Conservation (phyloP, 1,284 basidiomycete species). For the Apiotrichum akiyoshidainum region DNA sequence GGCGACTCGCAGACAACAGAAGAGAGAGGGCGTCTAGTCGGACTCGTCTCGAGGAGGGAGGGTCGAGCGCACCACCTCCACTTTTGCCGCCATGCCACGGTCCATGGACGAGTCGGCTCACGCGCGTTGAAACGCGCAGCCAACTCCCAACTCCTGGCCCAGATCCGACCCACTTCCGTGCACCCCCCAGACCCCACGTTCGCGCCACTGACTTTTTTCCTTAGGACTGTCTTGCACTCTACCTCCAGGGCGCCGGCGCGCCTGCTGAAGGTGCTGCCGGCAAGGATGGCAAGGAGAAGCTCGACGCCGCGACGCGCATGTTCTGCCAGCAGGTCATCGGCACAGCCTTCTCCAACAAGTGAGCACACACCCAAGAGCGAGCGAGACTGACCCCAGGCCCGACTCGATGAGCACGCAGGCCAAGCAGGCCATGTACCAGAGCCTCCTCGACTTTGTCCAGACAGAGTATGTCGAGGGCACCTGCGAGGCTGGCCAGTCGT, state of each 20-base stretch:
- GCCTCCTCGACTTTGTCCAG: slow-evolving; percentile 47
- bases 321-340: slow-evolving; percentile 52
- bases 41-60: too few species aligned
- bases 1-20: background rate
- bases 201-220: background rate
- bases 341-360: slow-evolving; percentile 45
- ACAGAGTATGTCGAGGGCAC: slow-evolving; percentile 50
- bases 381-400: slow-evolving; percentile 23
- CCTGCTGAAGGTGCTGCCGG: slow-evolving; percentile 29
- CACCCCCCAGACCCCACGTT: background rate
- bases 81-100: background rate
- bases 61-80: too few species aligned
- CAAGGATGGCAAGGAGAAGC: slow-evolving; percentile 50
- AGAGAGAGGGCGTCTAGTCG: background rate
- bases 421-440: slow-evolving; percentile 45
- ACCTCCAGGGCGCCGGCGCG: slow-evolving; percentile 51
- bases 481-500: slow-evolving; percentile 46
- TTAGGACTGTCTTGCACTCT: slow-evolving; percentile 50
- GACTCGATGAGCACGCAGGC: slow-evolving; percentile 36
- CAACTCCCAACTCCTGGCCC: too few species aligned
- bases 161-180: too few species aligned
- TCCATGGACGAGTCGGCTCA: too few species aligned
- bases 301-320: slow-evolving; percentile 46
- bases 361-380: slow-evolving; percentile 8
- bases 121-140: background rate